These are phyloP conservation scores for Alloteropsis semialata DNA, from an alignment of 176 grass and related monocot genomes.

Conservation along the genomic window DNA sequence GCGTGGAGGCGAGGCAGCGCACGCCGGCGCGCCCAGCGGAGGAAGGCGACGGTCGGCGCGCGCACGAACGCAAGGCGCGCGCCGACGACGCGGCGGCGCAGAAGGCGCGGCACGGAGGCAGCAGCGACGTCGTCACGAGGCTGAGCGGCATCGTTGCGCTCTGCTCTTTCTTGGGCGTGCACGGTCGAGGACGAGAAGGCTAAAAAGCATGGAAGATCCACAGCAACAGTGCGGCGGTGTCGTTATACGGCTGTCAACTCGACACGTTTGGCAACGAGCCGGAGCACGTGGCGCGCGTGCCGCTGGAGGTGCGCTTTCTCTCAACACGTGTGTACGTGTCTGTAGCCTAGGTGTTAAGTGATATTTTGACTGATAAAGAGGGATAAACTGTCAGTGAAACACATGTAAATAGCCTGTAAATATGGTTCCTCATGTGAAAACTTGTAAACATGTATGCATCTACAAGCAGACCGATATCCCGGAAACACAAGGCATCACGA, in stretches of 20 bases:
- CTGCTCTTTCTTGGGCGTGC: background rate
- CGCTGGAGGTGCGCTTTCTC: background rate
- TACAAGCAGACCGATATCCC: background rate
- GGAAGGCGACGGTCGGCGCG: background rate
- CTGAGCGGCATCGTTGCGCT: conserved; percentile 1
- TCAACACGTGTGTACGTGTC: background rate
- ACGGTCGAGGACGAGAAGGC: background rate
- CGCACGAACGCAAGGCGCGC: background rate
- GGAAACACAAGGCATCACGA: background rate
- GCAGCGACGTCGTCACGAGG: conserved; percentile 13
- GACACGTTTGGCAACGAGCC: background rate
- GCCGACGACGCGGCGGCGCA: background rate
- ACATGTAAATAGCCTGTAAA: background rate
- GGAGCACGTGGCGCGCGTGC: background rate
- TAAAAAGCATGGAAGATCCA: background rate
- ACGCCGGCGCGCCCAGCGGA: background rate
- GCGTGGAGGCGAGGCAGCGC: conserved; percentile 1
- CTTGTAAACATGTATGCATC: conserved; percentile 20
- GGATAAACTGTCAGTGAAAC: background rate
- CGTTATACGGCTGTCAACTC: background rate
- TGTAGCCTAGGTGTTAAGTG: background rate
- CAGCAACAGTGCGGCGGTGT: background rate
- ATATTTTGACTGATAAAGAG: background rate
- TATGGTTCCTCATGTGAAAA: background rate
- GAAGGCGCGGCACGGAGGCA: background rate